Conservation (phyloP, 257 asterid species). For the Nicotiana sylvestris region DNA sequence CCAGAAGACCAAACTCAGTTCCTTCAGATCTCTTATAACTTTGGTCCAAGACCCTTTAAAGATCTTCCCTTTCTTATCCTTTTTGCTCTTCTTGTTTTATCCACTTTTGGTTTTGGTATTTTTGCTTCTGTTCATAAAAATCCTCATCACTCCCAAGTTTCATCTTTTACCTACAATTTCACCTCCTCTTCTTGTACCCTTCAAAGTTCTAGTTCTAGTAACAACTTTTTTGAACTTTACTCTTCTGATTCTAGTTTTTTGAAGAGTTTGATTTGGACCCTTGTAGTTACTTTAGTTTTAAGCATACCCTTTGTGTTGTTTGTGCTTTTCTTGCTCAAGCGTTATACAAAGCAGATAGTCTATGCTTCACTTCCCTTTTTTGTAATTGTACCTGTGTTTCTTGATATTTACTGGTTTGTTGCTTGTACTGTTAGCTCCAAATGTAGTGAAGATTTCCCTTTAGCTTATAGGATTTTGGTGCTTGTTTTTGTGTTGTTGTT, state of each 20-base stretch:
- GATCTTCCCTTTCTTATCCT: slow-evolving; percentile 68
- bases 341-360: slow-evolving; percentile 83
- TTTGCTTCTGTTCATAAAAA: slow-evolving; percentile 68
- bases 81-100: slow-evolving; percentile 51
- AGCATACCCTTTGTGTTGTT: slow-evolving; percentile 55
- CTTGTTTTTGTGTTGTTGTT: slow-evolving; percentile 72
- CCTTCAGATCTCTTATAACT: slow-evolving; percentile 90
- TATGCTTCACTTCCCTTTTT: slow-evolving; percentile 81
- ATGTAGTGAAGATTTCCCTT: slow-evolving; percentile 72
- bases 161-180: slow-evolving; percentile 49
- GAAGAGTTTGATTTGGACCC: slow-evolving; percentile 78
- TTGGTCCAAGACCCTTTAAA: slow-evolving; percentile 61
- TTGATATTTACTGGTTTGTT: slow-evolving; percentile 86
- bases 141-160: slow-evolving; percentile 50
- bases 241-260: slow-evolving; percentile 32
- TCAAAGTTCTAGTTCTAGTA: slow-evolving; percentile 4
- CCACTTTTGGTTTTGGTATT: slow-evolving; percentile 74
- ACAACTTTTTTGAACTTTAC: slow-evolving; percentile 26
- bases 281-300: slow-evolving; percentile 58
- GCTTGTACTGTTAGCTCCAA: slow-evolving; percentile 72
- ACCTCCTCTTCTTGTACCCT: slow-evolving; percentile 54
- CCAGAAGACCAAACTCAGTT: slow-evolving; percentile 55
- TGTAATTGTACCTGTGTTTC: slow-evolving; percentile 62
- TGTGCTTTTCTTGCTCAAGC: slow-evolving; percentile 70
- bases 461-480: slow-evolving; percentile 60